A percentile compares a stretch with the other conserved stretches of the same genome.
phyloP scores from a whole-genome alignment of 208 protist species.

The Acanthamoeba castellanii region DNA sequence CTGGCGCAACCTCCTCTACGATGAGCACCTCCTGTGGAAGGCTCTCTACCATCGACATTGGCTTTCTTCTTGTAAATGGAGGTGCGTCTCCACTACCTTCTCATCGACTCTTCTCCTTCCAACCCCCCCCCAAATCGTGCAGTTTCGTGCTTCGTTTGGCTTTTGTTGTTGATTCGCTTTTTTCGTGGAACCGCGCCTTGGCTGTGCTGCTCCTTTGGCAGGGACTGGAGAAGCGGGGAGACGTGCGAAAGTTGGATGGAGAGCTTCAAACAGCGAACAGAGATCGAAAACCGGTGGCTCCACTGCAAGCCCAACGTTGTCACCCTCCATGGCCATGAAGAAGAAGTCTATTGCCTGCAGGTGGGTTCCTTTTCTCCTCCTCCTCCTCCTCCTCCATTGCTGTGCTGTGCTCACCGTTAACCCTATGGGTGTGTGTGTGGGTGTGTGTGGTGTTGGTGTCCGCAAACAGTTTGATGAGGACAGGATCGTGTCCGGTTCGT shows the following conservation, averaged over 20 bases:
- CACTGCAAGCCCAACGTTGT: conserved; percentile 41
- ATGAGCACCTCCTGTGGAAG: conserved; percentile 51
- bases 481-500: conserved; percentile 33
- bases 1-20: conserved; percentile 42
- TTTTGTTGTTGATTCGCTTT: not conserved
- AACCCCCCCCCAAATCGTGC: not conserved
- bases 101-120: not conserved
- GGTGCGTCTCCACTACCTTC: not conserved
- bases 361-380: not conserved
- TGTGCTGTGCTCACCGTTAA: not conserved
- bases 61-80: conserved; percentile 45
- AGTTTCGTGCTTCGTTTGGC: not conserved
- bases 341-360: conserved; percentile 54
- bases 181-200: not conserved
- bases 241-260: conserved; percentile 38
- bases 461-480: conserved; percentile 48
- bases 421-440: not conserved
- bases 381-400: not conserved
- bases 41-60: conserved; percentile 41
- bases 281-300: conserved; percentile 50
- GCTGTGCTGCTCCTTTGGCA: not conserved
- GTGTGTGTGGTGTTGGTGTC: too few relatives aligned
- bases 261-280: conserved; percentile 27
- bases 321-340: conserved; percentile 17
- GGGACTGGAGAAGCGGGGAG: conserved; percentile 41